Base-by-base conservation (phyloP, 2,329 filamentous ascomycete species). In the Zarea fungicola region DNA sequence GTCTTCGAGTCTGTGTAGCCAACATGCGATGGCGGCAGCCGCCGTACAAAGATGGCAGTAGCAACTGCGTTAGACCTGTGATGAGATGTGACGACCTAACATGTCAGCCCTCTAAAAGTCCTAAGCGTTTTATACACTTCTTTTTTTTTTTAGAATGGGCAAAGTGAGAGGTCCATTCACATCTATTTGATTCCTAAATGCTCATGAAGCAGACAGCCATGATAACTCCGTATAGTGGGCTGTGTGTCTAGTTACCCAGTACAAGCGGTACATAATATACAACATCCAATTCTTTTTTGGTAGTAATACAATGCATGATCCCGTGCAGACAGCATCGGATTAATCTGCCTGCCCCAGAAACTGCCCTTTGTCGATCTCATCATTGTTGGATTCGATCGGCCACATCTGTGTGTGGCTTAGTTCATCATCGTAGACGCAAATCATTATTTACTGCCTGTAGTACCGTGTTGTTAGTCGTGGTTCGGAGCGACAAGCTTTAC, bases 381-480 rank as follows among this genome's bases (percentile, higher is more conserved):
- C 39, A 5, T 40, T 39, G 16, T 13, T 7, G 18, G 22, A 5
- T 28, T 47, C 22, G 18, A n/a, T 28, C 39, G 37, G 13, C 18
- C 25, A 21, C 13, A 19, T 18, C 14, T 9, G 19, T 16, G 10
- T 49, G 16, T 28, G 8, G 7, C n/a, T n/a, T 31, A 21, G 28
- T 49, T 18, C 36, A 34, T 48, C 28, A 18, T 41, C 40, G 32
- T 31, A 31, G 21, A 13, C 23, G 18, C 59, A 21, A 48, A n/a
- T 7, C 3, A 37, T 58, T 14, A 4, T 36, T 32, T 32, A 51
- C 42, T 47, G 42, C 18, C 49, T 51, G 25, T 14, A 31, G n/a
- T 14, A 9, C 10, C 14, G 31, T 5, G 1, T 16, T 25, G 42
- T 46, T 42, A 51, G 19, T 34, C 2, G n/a, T 36, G 19, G 25